Base-by-base conservation (phyloP, 768 basidiomycete genomes). In the Amanita subjunquillea region DNA sequence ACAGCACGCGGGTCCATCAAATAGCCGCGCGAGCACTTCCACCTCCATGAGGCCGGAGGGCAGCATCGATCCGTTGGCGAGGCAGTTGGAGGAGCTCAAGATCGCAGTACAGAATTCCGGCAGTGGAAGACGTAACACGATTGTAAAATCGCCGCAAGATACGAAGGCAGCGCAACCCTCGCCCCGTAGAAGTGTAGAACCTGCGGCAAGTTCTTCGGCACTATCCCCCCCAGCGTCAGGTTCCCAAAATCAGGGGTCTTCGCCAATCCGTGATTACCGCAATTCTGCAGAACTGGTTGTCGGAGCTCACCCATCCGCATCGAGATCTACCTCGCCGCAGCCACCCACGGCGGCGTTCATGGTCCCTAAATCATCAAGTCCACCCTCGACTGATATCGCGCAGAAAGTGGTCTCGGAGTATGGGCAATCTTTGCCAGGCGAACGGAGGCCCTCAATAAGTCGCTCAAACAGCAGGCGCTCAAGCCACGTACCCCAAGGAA, bases 381-480 rank as follows among this genome's bases (percentile, higher is more conserved):
- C 71, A 29, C 67, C 74, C 2, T 55, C 72, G 6, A 63, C 72
- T 38, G 75, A 81, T n/a, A 72, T 78, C 0, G 80, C 91, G 15
- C 83, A 87, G 52, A 79, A 82, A n/a, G 82, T 91, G 6, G 66
- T 91, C 13, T 72, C 73, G 0, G 76, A 82, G 57, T 97, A 97
- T 61, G 79, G 84, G 25, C 91, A 92, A 60, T 79, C 85, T 1
- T 78, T 97, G 63, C 94, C 93, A 6, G 93, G 91, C 3, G 94
- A 96, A 64, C 71, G 78, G 47, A 82, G 78, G 66, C 4, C 34
- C 13, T 72, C 75, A 6, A 69, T 79, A 23, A 82, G 78, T 60
- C 69, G 79, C 42, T 72, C 73, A 48, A 77, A 73, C 57, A 85
- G 78, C 59, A 62, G 70, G 57, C 65, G 68, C 39, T 63, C 69